phyloP scores from a whole-genome alignment of 2,329 filamentous ascomycete genomes.

The Pyrenochaeta sp. region DNA sequence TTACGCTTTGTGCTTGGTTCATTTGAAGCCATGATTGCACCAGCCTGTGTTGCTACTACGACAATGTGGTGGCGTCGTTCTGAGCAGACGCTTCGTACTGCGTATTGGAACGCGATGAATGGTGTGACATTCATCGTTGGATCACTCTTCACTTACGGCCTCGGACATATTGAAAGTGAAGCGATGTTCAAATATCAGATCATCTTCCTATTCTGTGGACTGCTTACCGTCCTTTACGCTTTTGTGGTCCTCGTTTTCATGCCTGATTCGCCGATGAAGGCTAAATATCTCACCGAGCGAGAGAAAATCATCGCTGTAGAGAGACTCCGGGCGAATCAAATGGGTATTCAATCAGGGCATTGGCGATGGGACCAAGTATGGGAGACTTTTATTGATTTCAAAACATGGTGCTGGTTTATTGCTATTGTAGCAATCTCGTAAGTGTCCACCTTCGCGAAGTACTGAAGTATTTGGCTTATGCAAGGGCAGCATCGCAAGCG shows the following conservation, averaged over 20 bases:
- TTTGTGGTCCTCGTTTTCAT: slow-evolving; percentile 51
- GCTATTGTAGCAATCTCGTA: slow-evolving; percentile 54
- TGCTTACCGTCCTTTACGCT: slow-evolving; percentile 55
- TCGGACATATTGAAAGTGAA: slow-evolving; percentile 62
- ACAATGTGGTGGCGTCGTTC: slow-evolving; percentile 68
- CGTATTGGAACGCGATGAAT: slow-evolving; percentile 69
- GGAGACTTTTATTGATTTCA: slow-evolving; percentile 33
- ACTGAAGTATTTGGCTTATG: slow-evolving; percentile 44
- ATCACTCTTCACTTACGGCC: slow-evolving; percentile 64
- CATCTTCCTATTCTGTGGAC: slow-evolving; percentile 58
- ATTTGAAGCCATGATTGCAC: slow-evolving; percentile 49
- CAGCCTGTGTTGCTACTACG: slow-evolving; percentile 66
- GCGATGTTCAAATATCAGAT: slow-evolving; percentile 54
- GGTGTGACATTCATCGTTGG: slow-evolving; percentile 66
- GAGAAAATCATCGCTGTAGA: slow-evolving; percentile 29
- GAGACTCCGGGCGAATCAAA: slow-evolving; percentile 30
- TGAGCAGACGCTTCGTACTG: slow-evolving; percentile 65
- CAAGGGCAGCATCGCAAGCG: slow-evolving; percentile 62
- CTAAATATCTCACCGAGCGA: slow-evolving; percentile 31
- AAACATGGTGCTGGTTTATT: slow-evolving; percentile 61
- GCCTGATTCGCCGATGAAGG: slow-evolving; percentile 55
- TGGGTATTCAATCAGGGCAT: slow-evolving; percentile 71
- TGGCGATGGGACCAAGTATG: slow-evolving; percentile 75
- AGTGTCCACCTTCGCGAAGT: slow-evolving; percentile 1
- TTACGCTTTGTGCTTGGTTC: slow-evolving; percentile 54